Evolutionary conservation across 805 yeast species (phyloP).

Genomic region (Saccharomycopsis fibuligera): DNA sequence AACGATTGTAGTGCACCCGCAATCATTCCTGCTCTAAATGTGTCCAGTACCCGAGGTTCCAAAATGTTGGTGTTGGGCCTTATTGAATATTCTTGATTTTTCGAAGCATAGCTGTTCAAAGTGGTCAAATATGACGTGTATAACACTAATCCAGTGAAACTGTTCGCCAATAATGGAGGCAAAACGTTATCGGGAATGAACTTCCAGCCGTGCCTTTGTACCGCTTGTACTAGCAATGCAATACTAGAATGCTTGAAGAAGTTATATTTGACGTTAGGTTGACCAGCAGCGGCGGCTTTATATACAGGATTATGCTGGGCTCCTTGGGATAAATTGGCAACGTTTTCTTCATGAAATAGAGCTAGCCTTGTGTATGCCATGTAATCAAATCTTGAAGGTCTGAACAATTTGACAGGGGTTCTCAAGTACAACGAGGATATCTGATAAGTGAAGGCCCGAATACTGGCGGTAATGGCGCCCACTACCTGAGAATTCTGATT

Average conservation of each 20-base stretch:
- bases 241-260: conserved; percentile 69
- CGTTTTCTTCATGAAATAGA: conserved; percentile 8
- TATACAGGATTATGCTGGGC: conserved; percentile 9
- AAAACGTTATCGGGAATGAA: conserved; percentile 73
- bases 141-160: conserved; percentile 80
- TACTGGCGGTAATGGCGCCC: conserved; percentile 79
- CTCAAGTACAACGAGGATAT: conserved; percentile 71
- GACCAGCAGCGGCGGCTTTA: conserved; percentile 2
- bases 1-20: conserved; percentile 88
- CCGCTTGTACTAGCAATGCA: conserved; percentile 66
- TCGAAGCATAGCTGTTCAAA: conserved; percentile 31
- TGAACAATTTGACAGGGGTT: conserved; percentile 75
- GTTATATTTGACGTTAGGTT: conserved; percentile 23
- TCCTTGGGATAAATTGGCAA: background rate
- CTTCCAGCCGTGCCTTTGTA: conserved; percentile 75
- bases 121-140: conserved; percentile 74
- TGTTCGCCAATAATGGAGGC: conserved; percentile 85
- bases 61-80: conserved; percentile 19
- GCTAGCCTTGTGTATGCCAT: conserved; percentile 56
- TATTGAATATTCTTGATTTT: conserved; percentile 24
- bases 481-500: conserved; percentile 47
- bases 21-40: conserved; percentile 70
- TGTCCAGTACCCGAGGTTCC: conserved; percentile 41
- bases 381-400: conserved; percentile 88
- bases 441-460: conserved; percentile 77